Evolutionary conservation across 2,329 filamentous ascomycete genomes (phyloP).

Genomic region (Pseudogymnoascus sp.): DNA sequence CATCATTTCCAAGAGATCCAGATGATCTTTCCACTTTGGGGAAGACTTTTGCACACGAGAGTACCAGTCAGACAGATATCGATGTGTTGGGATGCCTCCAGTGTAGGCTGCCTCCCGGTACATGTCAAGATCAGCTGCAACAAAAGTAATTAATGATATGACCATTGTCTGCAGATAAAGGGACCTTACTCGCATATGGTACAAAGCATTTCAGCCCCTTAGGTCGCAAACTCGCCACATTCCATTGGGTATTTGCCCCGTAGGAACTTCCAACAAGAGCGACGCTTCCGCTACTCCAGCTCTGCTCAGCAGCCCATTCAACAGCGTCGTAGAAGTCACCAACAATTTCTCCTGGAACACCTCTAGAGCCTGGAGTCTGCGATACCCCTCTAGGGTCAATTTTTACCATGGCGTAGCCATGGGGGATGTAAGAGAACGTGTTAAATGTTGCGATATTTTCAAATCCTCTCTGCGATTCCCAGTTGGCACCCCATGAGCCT

Average conservation of each 20-base stretch:
- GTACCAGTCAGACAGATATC: slow-evolving; percentile 8
- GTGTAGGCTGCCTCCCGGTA: no score
- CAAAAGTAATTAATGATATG: no score
- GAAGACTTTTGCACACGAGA: slow-evolving; percentile 7
- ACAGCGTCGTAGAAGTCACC: slow-evolving; percentile 24
- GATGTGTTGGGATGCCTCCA: background rate
- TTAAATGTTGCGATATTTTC: slow-evolving; percentile 14
- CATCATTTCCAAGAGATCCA: no score
- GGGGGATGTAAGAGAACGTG: slow-evolving; percentile 9
- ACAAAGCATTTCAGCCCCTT: no score
- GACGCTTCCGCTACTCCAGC: slow-evolving; percentile 29
- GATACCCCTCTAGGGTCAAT: no score
- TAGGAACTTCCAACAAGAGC: slow-evolving; percentile 30
- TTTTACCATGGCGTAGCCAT: no score
- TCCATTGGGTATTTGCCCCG: slow-evolving; percentile 19
- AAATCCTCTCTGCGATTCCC: slow-evolving; percentile 9
- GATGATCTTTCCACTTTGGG: background rate
- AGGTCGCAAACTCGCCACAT: slow-evolving; percentile 13
- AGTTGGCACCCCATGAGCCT: background rate
- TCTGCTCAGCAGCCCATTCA: slow-evolving; percentile 25
- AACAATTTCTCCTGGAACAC: no score
- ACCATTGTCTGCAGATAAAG: no score
- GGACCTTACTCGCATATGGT: no score
- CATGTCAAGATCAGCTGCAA: no score
- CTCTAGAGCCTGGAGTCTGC: no score